Percentiles rank a stretch among this genome's conserved stretches.
These are phyloP conservation scores for Auriculariales sp. DNA, from an alignment of 768 basidiomycete species.

Conservation along the genomic window DNA sequence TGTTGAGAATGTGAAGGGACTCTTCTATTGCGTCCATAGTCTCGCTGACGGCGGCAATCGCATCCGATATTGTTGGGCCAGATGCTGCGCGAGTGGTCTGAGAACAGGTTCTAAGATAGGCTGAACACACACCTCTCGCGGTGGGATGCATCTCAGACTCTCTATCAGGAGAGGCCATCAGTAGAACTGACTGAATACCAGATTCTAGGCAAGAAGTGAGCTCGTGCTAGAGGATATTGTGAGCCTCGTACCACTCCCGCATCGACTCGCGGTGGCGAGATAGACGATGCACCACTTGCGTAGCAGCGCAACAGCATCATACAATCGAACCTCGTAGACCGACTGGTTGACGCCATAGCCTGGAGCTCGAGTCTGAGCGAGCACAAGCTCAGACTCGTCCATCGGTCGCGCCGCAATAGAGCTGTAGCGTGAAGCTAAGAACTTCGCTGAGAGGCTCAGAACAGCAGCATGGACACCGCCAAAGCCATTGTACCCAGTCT, in stretches of 20 bases:
- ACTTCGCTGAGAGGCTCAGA: slow-evolving; percentile 56
- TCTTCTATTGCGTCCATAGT: slow-evolving; percentile 46
- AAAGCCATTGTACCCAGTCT: slow-evolving; percentile 38
- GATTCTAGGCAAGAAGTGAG: not conserved
- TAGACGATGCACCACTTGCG: slow-evolving; percentile 51
- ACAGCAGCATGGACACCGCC: slow-evolving; percentile 76
- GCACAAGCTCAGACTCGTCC: slow-evolving; percentile 48
- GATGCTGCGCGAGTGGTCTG: slow-evolving; percentile 30
- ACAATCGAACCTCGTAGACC: slow-evolving; percentile 40
- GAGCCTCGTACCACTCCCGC: slow-evolving; percentile 23
- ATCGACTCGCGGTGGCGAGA: slow-evolving; percentile 56
- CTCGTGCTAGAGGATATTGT: not conserved
- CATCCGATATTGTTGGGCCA: slow-evolving; percentile 62
- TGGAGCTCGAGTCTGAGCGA: slow-evolving; percentile 37
- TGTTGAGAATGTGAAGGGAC: slow-evolving; percentile 49
- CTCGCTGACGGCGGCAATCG: slow-evolving; percentile 48
- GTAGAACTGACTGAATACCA: not conserved
- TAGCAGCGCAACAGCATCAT: slow-evolving; percentile 39
- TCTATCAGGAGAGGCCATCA: not conserved
- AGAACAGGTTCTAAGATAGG: not conserved
- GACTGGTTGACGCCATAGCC: slow-evolving; percentile 32
- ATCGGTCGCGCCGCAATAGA: slow-evolving; percentile 42
- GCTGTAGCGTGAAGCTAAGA: slow-evolving; percentile 46
- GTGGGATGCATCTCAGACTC: not conserved
- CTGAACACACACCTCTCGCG: not conserved